phyloP scores from a whole-genome alignment of 2,329 filamentous ascomycete genomes.

The Diplodia corticola region DNA sequence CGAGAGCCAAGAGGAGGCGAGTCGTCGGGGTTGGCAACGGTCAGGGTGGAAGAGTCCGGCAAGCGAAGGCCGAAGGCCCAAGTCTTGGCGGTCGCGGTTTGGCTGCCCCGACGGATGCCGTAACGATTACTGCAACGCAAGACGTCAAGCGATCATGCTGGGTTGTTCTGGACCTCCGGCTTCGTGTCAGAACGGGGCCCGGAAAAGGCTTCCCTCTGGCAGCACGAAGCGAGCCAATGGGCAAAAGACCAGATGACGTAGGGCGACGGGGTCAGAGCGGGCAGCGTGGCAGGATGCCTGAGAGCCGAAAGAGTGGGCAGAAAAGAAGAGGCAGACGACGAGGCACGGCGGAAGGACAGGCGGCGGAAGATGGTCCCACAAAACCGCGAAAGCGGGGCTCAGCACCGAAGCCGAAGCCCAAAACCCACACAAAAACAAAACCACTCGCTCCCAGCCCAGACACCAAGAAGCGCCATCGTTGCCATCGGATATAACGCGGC shows the following conservation, averaged over 20 bases:
- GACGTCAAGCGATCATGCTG: no score
- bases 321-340: no score
- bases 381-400: not conserved
- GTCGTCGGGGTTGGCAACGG: no score
- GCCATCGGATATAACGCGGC: slow-evolving; percentile 7
- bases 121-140: no score
- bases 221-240: not conserved
- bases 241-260: slow-evolving; percentile 7
- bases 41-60: no score
- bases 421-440: not conserved
- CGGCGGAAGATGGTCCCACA: not conserved
- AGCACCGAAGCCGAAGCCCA: not conserved
- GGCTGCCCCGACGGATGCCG: no score
- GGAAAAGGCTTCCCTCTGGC: not conserved
- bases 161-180: no score
- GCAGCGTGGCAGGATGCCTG: not conserved
- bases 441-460: not conserved
- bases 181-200: not conserved
- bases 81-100: no score
- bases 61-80: no score
- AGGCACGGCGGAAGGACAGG: no score
- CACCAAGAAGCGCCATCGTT: no score
- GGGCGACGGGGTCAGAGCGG: not conserved
- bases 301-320: not conserved
- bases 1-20: no score